Evolutionary conservation across 192 early-diverging fungal species (phyloP).

Genomic region (Coemansia sp.): DNA sequence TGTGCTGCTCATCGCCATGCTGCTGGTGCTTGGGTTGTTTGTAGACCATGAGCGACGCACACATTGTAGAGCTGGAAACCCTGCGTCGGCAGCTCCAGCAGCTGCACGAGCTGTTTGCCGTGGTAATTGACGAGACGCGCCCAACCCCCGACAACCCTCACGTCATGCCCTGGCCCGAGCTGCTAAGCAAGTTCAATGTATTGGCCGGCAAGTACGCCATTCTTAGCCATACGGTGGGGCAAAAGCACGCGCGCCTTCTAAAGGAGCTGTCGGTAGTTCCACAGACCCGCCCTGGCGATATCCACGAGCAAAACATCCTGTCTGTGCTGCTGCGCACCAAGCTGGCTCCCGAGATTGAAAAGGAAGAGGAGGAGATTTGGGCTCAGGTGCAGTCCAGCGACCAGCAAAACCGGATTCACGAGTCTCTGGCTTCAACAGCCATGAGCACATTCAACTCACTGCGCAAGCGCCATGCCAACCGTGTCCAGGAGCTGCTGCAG

Average conservation of each 20-base stretch:
- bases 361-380: constrained; percentile 48
- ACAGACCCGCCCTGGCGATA: constrained; percentile 28
- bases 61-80: constrained; percentile 49
- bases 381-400: constrained; percentile 23
- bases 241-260: constrained; percentile 36
- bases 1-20: no score
- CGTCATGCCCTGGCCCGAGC: constrained; percentile 46
- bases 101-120: constrained; percentile 48
- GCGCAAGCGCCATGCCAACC: constrained; percentile 22
- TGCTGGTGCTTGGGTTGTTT: not conserved
- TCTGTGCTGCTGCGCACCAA: constrained; percentile 53
- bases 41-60: constrained; percentile 20
- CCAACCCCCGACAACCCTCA: constrained; percentile 46
- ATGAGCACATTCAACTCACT: constrained; percentile 30
- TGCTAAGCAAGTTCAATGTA: constrained; percentile 56
- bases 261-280: constrained; percentile 47
- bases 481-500: constrained; percentile 24
- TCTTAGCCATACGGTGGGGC: constrained; percentile 38
- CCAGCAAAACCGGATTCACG: constrained; percentile 35
- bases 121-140: constrained; percentile 44
- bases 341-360: constrained; percentile 52
- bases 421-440: constrained; percentile 41
- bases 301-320: constrained; percentile 53
- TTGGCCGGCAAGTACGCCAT: constrained; percentile 50
- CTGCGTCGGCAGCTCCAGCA: constrained; percentile 54